Base-by-base conservation (phyloP, 495 filamentous ascomycete genomes). In the Extremus antarcticus region DNA sequence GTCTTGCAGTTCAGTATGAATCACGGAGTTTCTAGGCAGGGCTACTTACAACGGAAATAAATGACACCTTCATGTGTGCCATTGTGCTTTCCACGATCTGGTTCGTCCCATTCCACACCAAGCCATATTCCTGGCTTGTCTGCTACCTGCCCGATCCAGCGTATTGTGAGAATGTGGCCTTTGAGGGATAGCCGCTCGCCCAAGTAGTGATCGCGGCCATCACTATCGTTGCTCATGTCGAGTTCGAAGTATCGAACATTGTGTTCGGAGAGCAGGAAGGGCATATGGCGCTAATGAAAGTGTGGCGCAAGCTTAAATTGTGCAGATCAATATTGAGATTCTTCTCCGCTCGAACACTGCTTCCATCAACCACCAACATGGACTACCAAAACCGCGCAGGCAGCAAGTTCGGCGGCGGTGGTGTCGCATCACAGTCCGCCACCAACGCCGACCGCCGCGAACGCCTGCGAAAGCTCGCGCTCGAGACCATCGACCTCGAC, bases 401-500 rank as follows among this genome's bases (percentile, higher is more conserved):
- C 53, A 94, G 88, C 71, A 96, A 96, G 71, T 96, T 97, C 77
- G 92, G 92, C 67, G 92, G 92, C 67, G 92, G 92, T 63, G 92
- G 92, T 68, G 89, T 97, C 55, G 92, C 92, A 65, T 95, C 90
- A 7, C 83, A 90, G 69, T 88, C 83, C 65, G 85, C 88, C 53
- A 91, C 89, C 43, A 99, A 97, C 69, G 90, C 94, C 50, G 92
- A 99, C 76, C 87, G 92, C 39, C 87, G 92, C 62, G 94, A 97
- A 70, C 90, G 94, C 51, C 84, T 97, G 20, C 91, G 92, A 68
- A 95, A 95, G 74, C 88, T 99, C 64, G 92, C 92, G 13, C 86
- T 99, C 59, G 92, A 99, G 74, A 89, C 87, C 19, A 99, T 99
- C 76, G 94, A 99, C 71, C 84, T 99, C 45, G 94, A 97, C 68